phyloP scores from a whole-genome alignment of 352 stramenopile genomes.

The Pythium pectinolyticum region DNA sequence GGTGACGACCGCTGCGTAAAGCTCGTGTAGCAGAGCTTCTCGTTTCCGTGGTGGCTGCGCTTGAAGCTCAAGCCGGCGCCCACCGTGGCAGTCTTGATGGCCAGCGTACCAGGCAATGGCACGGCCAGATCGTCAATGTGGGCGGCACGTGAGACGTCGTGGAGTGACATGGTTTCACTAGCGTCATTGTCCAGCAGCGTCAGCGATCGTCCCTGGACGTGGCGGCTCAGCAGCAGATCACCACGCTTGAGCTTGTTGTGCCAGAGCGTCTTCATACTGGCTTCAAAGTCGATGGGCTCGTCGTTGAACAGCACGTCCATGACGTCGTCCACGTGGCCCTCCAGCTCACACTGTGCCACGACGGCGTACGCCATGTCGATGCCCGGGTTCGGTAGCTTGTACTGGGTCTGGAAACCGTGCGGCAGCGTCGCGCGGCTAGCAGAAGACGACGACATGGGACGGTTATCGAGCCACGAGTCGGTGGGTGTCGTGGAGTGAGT shows the following conservation, averaged over 20 bases:
- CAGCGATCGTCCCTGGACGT: conserved; percentile 7
- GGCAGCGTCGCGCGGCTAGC: neutral
- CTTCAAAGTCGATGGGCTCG: conserved; percentile 51
- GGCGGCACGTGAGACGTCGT: conserved; percentile 19
- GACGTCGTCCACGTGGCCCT: conserved; percentile 53
- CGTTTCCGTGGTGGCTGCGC: conserved; percentile 35
- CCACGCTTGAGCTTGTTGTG: conserved; percentile 52
- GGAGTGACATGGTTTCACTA: no score
- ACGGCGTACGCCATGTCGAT: conserved; percentile 53
- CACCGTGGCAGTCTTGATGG: conserved; percentile 52
- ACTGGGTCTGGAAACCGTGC: conserved; percentile 27
- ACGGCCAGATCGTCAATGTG: conserved; percentile 12
- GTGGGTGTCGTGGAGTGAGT: conserved; percentile 11
- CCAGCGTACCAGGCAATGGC: conserved; percentile 25
- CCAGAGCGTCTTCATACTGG: conserved; percentile 60
- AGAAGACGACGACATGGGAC: neutral
- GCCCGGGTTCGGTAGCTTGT: conserved; percentile 43
- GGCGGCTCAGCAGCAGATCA: conserved; percentile 44
- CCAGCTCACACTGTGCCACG: conserved; percentile 53
- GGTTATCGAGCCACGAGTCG: neutral
- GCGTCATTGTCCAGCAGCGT: conserved; percentile 15
- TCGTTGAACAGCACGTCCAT: conserved; percentile 65
- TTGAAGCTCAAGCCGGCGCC: conserved; percentile 34
- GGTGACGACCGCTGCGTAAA: conserved; percentile 47
- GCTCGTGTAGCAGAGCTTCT: conserved; percentile 60